Evolutionary conservation across 352 stramenopile species (phyloP), one percentile per base, ranked within the genome.

Genomic region (Phytophthora foliorum): DNA sequence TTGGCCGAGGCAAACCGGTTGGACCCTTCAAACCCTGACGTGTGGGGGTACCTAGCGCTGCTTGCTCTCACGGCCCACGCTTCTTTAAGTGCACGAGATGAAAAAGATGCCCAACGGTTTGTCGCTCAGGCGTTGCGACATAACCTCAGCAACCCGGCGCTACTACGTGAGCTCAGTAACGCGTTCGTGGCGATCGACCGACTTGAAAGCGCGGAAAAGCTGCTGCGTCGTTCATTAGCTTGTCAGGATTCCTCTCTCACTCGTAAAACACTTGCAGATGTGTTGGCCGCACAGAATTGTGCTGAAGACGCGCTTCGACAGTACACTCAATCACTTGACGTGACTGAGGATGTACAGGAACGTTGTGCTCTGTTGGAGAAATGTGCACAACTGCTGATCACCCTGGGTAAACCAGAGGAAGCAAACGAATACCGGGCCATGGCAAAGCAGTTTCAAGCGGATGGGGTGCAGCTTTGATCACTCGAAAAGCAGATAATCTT

Each of bases 81-180:
- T 19, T 31, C 48, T 19, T 55, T 79, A 24, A 66, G 69, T 41
- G 27, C 46, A n/a, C 67, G 77, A 21, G 69, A 85, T 61, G 82
- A 90, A 57, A 71, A 56, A 31, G 73, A 82, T 17, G 82, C 69
- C 4, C 72, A 80, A 48, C 75, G 77, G 13, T 83, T 78, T 57
- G 76, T 93, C 8, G 63, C 80, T 4, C 84, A 95, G 67, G 86
- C 86, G 2, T 65, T 95, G 31, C 75, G 84, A 5, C 76, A 85
- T 50, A 73, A 91, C 21, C 53, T 92, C 56, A 81, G 73, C 46
- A 94, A 89, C 48, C 77, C 83, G 1, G 82, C 67, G 27, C 69
- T 95, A 22, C 67, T 94, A 29, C 75, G 88, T 11, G 88, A 95
- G 39, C 80, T 95, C n/a, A 93, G 88, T 72, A 94, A 82, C 67